Percentiles rank a stretch among this genome's conserved stretches.
These are phyloP conservation scores for Eutypa lata DNA, from an alignment of 2,329 filamentous ascomycete species.

Conservation along the genomic window DNA sequence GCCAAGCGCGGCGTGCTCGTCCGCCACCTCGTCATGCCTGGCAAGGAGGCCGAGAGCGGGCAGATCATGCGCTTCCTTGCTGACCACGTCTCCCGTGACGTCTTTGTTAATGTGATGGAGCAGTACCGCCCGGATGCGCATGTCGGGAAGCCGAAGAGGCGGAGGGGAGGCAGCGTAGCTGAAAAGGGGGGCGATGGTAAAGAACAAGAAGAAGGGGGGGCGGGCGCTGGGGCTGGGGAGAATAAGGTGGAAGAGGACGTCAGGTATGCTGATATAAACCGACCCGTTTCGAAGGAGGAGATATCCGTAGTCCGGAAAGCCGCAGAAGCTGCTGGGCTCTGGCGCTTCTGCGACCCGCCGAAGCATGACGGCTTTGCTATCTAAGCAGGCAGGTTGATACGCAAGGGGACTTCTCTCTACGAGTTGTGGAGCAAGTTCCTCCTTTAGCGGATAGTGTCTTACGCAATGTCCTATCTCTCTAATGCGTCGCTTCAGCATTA, in stretches of 20 bases:
- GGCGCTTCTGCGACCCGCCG: constrained; percentile 71
- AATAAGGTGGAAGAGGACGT: constrained; percentile 40
- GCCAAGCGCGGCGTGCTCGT: constrained; percentile 75
- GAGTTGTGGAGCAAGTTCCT: too few relatives aligned
- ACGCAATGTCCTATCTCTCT: too few relatives aligned
- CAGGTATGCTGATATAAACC: constrained; percentile 75
- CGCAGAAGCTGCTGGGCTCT: constrained; percentile 69
- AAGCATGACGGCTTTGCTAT: constrained; percentile 50
- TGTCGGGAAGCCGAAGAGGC: constrained; percentile 66
- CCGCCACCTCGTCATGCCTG: constrained; percentile 82
- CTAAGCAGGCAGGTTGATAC: too few relatives aligned
- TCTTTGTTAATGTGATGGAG: constrained; percentile 86
- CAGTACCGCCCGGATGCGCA: constrained; percentile 80
- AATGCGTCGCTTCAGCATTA: too few relatives aligned
- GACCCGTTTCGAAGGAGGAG: constrained; percentile 63
- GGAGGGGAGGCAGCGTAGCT: constrained; percentile 14
- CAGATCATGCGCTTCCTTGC: constrained; percentile 77
- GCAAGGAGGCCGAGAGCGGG: constrained; percentile 68
- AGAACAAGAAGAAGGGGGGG: constrained; percentile 7
- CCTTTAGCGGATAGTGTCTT: too few relatives aligned
- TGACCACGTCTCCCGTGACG: constrained; percentile 66
- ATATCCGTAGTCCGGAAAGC: constrained; percentile 63
- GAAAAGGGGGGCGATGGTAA: neutral
- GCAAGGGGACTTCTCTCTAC: too few relatives aligned
- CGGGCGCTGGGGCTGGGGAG: constrained; percentile 26